Conservation (phyloP, 1,139 yeast genomes). For the Kodamaea arcana region DNA sequence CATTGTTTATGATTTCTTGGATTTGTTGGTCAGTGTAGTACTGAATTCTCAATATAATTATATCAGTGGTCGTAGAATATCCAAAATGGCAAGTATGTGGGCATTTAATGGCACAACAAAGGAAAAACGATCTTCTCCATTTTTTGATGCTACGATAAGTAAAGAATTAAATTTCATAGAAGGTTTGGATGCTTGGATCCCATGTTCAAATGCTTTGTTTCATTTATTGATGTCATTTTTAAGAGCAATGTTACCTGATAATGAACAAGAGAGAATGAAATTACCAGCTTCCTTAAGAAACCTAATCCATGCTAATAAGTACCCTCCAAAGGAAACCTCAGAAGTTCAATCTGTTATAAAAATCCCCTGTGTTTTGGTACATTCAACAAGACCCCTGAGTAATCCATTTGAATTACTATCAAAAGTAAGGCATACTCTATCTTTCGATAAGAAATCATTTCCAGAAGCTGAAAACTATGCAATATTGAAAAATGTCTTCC, state of each 20-base stretch:
- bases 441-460: conserved; percentile 66
- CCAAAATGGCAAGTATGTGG: conserved; percentile 85
- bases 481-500: conserved; percentile 66
- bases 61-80: conserved; percentile 72
- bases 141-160: conserved; percentile 39
- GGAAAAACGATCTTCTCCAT: conserved; percentile 28
- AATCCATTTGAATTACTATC: conserved; percentile 43
- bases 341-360: conserved; percentile 39
- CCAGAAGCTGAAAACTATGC: conserved; percentile 78
- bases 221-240: conserved; percentile 75
- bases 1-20: conserved; percentile 82
- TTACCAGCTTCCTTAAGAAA: conserved; percentile 64
- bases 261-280: conserved; percentile 50
- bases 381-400: conserved; percentile 57
- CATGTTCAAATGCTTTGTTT: conserved; percentile 81
- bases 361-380: conserved; percentile 60
- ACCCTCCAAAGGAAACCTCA: conserved; percentile 52
- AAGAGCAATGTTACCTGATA: conserved; percentile 73
- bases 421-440: conserved; percentile 61
- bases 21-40: conserved; percentile 71
- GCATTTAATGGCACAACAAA: conserved; percentile 54
- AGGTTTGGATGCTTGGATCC: conserved; percentile 74
- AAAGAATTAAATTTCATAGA: conserved; percentile 52
- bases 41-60: conserved; percentile 80
- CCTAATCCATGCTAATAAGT: conserved; percentile 56